Conservation (phyloP, 1,284 basidiomycete species). For the Quambalaria eucalypti region DNA sequence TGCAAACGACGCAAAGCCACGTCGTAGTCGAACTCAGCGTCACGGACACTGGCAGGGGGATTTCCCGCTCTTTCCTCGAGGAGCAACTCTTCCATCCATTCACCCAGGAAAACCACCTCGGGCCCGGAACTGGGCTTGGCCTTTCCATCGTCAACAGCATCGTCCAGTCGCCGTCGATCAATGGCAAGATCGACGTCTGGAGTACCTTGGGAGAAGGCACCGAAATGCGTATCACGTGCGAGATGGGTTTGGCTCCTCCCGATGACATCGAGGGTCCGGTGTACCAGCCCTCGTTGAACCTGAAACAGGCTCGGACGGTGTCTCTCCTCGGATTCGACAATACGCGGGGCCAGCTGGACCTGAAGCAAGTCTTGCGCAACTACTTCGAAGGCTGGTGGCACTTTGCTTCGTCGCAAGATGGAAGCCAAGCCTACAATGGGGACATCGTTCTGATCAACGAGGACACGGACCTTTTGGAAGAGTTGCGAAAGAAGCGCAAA, state of each 20-base stretch:
- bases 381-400: constrained; percentile 73
- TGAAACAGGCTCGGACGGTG: constrained; percentile 53
- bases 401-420: constrained; percentile 50
- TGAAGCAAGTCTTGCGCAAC: constrained; percentile 57
- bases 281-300: constrained; percentile 51
- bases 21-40: constrained; percentile 77
- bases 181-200: constrained; percentile 74
- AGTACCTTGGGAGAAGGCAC: constrained; percentile 83
- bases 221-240: constrained; percentile 79
- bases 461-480: constrained; percentile 56
- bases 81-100: constrained; percentile 95
- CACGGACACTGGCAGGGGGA: constrained; percentile 74
- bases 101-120: constrained; percentile 75
- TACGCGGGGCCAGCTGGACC: constrained; percentile 60
- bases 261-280: constrained; percentile 24
- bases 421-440: constrained; percentile 45
- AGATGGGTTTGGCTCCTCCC: constrained; percentile 56
- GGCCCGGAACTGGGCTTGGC: constrained; percentile 89
- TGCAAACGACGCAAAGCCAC: constrained; percentile 55
- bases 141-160: constrained; percentile 92
- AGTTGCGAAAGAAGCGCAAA: constrained; percentile 4
- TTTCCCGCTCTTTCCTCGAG: constrained; percentile 48
- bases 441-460: constrained; percentile 79
- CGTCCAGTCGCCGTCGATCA: constrained; percentile 71
- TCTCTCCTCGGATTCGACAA: constrained; percentile 67